Evolutionary conservation across 805 yeast species (phyloP), one percentile per base, ranked within the genome.

Genomic region (Lachancea cidri): DNA sequence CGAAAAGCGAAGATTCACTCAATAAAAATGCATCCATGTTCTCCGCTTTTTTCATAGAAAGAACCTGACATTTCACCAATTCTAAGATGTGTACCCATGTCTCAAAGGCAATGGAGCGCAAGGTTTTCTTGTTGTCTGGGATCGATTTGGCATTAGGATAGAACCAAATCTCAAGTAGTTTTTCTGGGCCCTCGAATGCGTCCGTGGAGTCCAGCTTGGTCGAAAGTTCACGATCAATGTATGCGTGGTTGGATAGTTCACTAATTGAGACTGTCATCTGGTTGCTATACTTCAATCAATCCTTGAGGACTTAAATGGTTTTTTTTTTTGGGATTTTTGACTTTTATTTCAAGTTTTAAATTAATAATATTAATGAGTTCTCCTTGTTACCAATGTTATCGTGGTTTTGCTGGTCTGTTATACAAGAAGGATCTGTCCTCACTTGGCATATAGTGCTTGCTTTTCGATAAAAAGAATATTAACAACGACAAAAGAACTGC

Each of bases 141-240:
- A 52, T 24, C n/a, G 62, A 50, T 18, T 57, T 44, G 31, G 67
- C 68, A 29, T 70, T 62, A 9, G 81, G 74, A 52, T 81, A 79
- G 59, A 88, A 81, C 96, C 96, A 89, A 44, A 91, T 71, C 61
- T 91, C 96, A 32, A 93, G 70, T 43, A 91, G 71, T 64, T 91
- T 93, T 64, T 91, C 98, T 24, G 98, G 98, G 5, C 98, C 98
- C 69, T 91, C 98, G 60, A 91, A 91, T 2, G 97, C 96, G 57
- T 79, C 83, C 11, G 95, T 73, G 15, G 96, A 88, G 66, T 89
- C 97, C 48, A 89, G 70, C 45, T 76, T 74, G 34, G 79, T 81
- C 6, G 95, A 82, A 37, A 86, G 70, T 46, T 82, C 86, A 62
- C 83, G 91, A 64, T 89, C 89, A 53, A 87, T 79, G 57, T 72